Conservation (phyloP, 352 stramenopile species). For the Phytophthora hybrid region DNA sequence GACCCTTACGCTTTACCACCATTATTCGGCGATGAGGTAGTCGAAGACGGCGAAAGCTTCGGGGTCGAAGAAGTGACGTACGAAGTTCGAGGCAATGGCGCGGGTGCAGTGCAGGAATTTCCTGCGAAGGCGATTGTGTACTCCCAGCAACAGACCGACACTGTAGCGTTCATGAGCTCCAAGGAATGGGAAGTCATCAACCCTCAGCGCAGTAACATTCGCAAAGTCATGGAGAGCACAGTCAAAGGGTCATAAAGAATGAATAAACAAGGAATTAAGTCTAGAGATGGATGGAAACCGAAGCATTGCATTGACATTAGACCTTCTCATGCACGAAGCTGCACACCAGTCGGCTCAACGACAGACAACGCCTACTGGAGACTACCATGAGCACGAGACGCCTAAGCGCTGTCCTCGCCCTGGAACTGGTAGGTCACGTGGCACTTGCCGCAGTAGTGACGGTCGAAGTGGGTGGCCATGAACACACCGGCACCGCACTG, state of each 20-base stretch:
- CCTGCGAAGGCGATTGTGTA: conserved; percentile 72
- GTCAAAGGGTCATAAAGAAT: conserved; percentile 20
- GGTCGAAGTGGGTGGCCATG: conserved; percentile 99
- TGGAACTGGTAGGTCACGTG: conserved; percentile 97
- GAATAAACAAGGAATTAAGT: conserved; percentile 3
- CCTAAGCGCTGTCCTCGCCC: conserved; percentile 73
- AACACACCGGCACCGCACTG: conserved; percentile 98
- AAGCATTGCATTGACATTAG: conserved; percentile 51
- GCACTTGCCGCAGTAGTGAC: conserved; percentile 99
- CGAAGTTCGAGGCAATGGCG: conserved; percentile 25
- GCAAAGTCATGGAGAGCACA: conserved; percentile 55
- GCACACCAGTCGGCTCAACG: conserved; percentile 12
- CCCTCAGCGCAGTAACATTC: conserved; percentile 58
- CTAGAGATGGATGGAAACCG: conserved; percentile 46
- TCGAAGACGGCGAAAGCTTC: conserved; percentile 49
- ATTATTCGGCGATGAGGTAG: conserved; percentile 68
- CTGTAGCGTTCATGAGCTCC: conserved; percentile 59
- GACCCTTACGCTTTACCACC: conserved; percentile 75
- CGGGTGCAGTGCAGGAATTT: conserved; percentile 46
- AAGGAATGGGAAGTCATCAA: conserved; percentile 82
- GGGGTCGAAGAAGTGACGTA: conserved; percentile 21
- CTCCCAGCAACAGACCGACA: conserved; percentile 53
- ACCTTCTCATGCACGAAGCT: neutral
- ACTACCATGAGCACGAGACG: conserved; percentile 29
- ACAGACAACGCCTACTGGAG: conserved; percentile 29